Base-by-base conservation (phyloP, 495 filamentous ascomycete species). In the Trichoderma asperelloides region DNA sequence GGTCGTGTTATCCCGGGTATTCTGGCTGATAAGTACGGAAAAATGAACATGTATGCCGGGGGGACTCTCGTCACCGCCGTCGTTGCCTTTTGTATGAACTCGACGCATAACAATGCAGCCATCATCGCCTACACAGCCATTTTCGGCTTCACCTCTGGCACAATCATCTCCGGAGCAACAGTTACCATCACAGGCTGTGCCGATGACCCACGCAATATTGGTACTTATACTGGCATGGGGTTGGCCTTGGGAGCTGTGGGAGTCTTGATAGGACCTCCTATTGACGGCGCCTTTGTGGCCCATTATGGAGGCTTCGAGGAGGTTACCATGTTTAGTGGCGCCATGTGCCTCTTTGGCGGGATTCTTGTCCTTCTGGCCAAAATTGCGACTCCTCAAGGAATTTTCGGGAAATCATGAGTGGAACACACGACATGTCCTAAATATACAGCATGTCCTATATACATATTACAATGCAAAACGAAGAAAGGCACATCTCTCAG, bases 1-100 rank as follows among this genome's bases (percentile, higher is more conserved):
- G 86, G 86, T 2, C 79, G 86, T 21, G 78, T 87, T 40, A 76
- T 88, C 23, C 85, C 84, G 0, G 84, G 85, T 3, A 65, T 84
- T 1, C 51, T 87, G 4, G 81, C 83, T 0, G 85, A 89, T 68
- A 80, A 78, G 60, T 78, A 78, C 45, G 86, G 87, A 2, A 76
- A 75, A 25, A 69, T 84, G 28, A 88, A 88, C 69, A 73, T 81
- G 2, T 72, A 85, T 33, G 69, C 66, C 25, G 16, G 71, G 6
- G 77, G 73, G 0, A 74, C 69, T 4, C 15, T 82, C 16, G 37
- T 69, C 2, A 74, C 74, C 2, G 80, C 73, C 13, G 73, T 86
- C 60, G 64, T 83, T 13, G 75, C 78, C 18, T 71, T 85, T 23
- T 82, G 79, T 69, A 72, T 78, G 75, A 77, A 75, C 51, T 67